Conservation (phyloP, 108 stramenopile genomes). For the Cylindrotheca closterium region DNA sequence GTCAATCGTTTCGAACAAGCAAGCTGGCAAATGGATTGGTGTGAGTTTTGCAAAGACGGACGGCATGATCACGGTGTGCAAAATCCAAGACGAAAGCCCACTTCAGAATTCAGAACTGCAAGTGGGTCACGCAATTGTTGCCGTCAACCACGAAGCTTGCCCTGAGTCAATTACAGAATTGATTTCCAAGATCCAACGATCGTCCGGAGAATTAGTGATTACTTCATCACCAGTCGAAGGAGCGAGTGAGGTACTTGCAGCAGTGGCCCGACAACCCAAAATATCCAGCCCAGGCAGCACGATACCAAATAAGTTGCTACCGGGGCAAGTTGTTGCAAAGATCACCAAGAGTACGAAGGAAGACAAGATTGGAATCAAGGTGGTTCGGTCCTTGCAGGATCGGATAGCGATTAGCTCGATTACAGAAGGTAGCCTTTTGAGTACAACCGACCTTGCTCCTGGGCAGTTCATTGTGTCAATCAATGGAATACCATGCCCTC, state of each 20-base stretch:
- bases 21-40: neutral
- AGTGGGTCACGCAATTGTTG: neutral
- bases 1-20: neutral
- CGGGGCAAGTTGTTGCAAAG: neutral
- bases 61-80: neutral
- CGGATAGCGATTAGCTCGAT: slow-evolving; percentile 11
- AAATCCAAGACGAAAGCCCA: neutral
- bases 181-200: neutral
- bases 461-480: slow-evolving; percentile 9
- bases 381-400: neutral
- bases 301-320: no score
- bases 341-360: neutral
- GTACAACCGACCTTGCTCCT: neutral
- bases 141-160: neutral
- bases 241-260: neutral
- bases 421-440: neutral
- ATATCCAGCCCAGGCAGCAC: no score
- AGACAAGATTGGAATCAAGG: neutral
- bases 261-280: no score
- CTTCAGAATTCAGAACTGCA: neutral
- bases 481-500: neutral
- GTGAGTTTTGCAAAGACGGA: neutral
- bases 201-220: neutral
- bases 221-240: neutral
- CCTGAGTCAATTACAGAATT: neutral